phyloP scores from a whole-genome alignment of 495 filamentous ascomycete genomes.

The Terfezia claveryi region DNA sequence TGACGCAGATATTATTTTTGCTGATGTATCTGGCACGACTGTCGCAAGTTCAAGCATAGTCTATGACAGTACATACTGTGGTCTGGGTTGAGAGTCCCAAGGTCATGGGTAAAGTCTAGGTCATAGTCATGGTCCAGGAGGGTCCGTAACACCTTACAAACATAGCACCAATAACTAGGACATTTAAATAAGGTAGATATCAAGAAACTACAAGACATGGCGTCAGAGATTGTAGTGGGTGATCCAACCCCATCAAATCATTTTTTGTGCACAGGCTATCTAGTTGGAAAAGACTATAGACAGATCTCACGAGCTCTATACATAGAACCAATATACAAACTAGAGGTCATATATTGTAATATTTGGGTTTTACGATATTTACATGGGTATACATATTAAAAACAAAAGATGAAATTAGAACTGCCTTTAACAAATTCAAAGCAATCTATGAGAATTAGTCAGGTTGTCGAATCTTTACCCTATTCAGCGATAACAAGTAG shows the following conservation, averaged over 20 bases:
- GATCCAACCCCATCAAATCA: background rate
- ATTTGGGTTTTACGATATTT: background rate
- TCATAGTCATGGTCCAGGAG: no score
- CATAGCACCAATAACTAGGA: conserved; percentile 1
- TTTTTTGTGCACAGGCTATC: background rate
- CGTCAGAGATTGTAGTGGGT: background rate
- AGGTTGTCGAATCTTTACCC: background rate
- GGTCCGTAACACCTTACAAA: background rate
- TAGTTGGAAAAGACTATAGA: background rate
- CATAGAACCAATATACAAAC: background rate
- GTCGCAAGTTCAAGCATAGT: no score
- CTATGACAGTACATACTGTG: no score
- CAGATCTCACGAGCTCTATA: background rate
- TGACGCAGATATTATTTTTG: no score
- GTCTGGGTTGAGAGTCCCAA: no score
- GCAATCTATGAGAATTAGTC: background rate
- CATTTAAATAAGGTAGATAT: background rate
- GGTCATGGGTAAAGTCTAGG: no score
- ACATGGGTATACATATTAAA: background rate
- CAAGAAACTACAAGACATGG: background rate
- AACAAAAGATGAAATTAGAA: background rate
- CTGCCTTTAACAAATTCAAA: background rate
- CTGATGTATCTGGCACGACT: no score
- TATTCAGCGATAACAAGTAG: background rate
- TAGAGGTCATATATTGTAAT: background rate